Evolutionary conservation across 306 rosid genomes (phyloP), one percentile per base, ranked within the genome.

Genomic region (Ceratonia siliqua): DNA sequence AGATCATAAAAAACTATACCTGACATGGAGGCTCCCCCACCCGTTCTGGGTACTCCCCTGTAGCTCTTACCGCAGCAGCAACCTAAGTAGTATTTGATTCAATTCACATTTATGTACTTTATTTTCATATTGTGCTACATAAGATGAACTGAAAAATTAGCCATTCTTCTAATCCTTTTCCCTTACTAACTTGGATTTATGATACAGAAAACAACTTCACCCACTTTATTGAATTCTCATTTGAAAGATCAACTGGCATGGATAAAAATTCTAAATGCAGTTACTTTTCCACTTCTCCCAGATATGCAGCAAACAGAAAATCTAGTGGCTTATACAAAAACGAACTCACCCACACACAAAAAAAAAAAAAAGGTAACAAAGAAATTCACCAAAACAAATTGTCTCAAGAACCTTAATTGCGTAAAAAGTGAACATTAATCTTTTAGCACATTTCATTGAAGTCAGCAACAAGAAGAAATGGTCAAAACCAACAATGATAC

Each of bases 41-140:
- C 55, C 98, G 82, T 76, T 92, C 96, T 9, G 98, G 98, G 84
- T 92, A 92, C n/a, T 92, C 98, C 83, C 94, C 98, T 24, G 96
- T 90, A 68, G 88, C 96, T 84, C 94, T 90, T n/a, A 92, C 94
- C 9, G 92, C 91, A 5, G 92, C 94, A 61, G 78, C 92, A 78
- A 92, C 98, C 98, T 92, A 66, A 56, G 32, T 4, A 78, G 49
- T 43, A 81, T 25, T 22, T 41, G 43, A 61, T 67, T 46, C 4
- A 70, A 54, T 68, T 72, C 62, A 75, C 45, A 81, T 55, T 52
- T 1, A 72, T 22, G 74, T 32, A 17, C 67, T 74, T 62, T 0
- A 4, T 28, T 66, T 9, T 35, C 68, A 20, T 5, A 53, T 57
- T 46, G 41, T 17, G 14, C 39, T 18, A 32, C 69, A 36, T 53